Base-by-base conservation (phyloP, 2,329 filamentous ascomycete species). In the Nectriaceae sp. region DNA sequence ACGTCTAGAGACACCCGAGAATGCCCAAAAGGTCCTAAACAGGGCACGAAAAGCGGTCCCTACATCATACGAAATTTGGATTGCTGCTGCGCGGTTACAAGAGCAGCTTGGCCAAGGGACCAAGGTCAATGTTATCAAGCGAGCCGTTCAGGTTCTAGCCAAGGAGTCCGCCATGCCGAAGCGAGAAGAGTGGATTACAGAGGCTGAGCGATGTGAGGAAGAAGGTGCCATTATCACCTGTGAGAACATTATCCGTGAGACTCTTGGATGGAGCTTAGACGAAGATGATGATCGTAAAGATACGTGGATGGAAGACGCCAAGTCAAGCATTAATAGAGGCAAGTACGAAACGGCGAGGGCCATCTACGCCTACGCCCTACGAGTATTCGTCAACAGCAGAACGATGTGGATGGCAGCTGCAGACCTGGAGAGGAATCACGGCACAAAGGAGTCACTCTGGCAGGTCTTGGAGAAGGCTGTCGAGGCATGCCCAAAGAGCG, bases 211-310 rank as follows among this genome's bases (percentile, higher is more conserved):
- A 55, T 97, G 93, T 65, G 94, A 99, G 70, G 87, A 90, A 48
- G 94, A 97, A 67, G 92, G 90, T 5, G 91, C 92, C 15, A 77
- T 89, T 11, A 75, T 92, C 36, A 97, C 94, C 1, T 96, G 92
- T 64, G 86, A 86, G 53, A 87, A 89, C 40, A 97, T 99, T 56
- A 87, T 99, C 56, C 85, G 88, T 40, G 91, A 97, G 65, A 99
- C 94, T 0, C 80, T 99, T 1, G 93, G 92, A 15, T 99, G 90
- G 85, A 84, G 88, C 3, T 75, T 99, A 29, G 94, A 97, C 58
- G 93, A 97, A 69, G 92, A 97, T 60, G 94, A 99, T 60, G 93
- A 97, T 65, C 86, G 94, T 21, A 96, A 95, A 68, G 90, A 96
- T 56, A 90, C 91, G 13, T 99, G 93, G 91, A 87, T 93, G 75